Evolutionary conservation across 2,329 filamentous ascomycete species (phyloP), one percentile per base, ranked within the genome.

Genomic region (Pezicula neosporulosa): DNA sequence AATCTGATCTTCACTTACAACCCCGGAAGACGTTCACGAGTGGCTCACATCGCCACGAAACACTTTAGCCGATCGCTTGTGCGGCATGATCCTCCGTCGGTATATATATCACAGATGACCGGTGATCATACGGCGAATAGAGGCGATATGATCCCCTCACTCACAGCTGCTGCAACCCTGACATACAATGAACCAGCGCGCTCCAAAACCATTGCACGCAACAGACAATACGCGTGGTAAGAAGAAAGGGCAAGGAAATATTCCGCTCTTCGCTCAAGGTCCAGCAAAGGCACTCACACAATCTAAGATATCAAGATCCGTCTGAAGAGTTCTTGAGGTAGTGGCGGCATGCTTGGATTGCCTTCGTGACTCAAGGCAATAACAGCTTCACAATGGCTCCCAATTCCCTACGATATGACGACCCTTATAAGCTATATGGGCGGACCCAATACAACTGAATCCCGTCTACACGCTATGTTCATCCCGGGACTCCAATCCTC

Each of bases 401-500:
- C 76, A 6, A 74, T 78, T 4, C 75, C 81, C 1, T 80, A 84
- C 59, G 82, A 86, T 60, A 75, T 83, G 67, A 65, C 70, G 36
- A 70, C 72, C 2, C 60, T 83, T 51, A 77, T 84, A 46, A 56
- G 71, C 1, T 62, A 73, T 13, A 74, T 77, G 65, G 81, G 82
- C 3, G 82, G 82, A 0, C 57, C 69, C 0, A 60, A 66, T 0
- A 71, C 66, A 0, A 81, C 83, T 44, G 76, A 81, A 18, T 63
- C 70, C 7, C 71, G 77, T 3, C 67, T 73, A 15, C 59, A 70
- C 1, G 60, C 66, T 1, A 71, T 64, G 1, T 80, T 81, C 52
- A 70, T 76, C 1, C 61, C 70, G 12, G 66, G 77, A 2, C 65
- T 82, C 19, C 36, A 6, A 35, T 45, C 3, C 42, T 42, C 16